A percentile compares a stretch with the other conserved stretches of the same genome.
These are phyloP conservation scores for Saposhnikovia divaricata DNA, from an alignment of 129 eudicot species.

Conservation along the genomic window DNA sequence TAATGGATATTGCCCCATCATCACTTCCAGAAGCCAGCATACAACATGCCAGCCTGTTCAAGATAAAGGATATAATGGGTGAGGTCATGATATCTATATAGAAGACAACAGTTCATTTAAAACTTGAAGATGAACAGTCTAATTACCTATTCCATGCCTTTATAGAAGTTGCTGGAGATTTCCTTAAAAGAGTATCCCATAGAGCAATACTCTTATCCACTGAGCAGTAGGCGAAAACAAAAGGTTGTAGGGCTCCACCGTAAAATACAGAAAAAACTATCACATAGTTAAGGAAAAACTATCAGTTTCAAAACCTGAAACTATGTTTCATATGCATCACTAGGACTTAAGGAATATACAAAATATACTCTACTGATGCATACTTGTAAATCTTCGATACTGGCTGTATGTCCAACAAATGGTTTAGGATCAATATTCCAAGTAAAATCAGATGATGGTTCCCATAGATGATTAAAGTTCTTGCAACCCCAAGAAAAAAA, in stretches of 20 bases:
- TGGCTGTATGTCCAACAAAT: slow-evolving; percentile 81
- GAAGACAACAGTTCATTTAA: neutral
- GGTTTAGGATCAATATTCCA: slow-evolving; percentile 56
- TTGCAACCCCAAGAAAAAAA: slow-evolving; percentile 61
- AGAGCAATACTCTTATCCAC: slow-evolving; percentile 79
- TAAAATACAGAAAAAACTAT: slow-evolving; percentile 12
- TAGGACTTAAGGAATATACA: neutral
- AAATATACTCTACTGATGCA: neutral
- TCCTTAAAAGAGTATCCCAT: slow-evolving; percentile 79
- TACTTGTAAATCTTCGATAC: slow-evolving; percentile 97
- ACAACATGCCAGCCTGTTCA: slow-evolving; percentile 65
- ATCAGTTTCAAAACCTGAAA: neutral
- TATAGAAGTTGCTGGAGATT: slow-evolving; percentile 58
- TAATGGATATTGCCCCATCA: slow-evolving; percentile 81
- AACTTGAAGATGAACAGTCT: neutral
- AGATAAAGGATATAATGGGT: slow-evolving; percentile 9
- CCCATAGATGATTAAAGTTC: slow-evolving; percentile 74
- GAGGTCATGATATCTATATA: neutral
- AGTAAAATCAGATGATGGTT: slow-evolving; percentile 67
- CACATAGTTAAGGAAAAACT: neutral
- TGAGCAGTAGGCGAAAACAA: slow-evolving; percentile 81
- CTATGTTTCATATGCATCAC: neutral
- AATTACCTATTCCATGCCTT: slow-evolving; percentile 93
- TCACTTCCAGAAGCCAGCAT: slow-evolving; percentile 91
- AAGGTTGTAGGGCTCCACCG: slow-evolving; percentile 96